These are phyloP conservation scores for Staphylotrichum tortipilum DNA, from an alignment of 495 filamentous ascomycete species.

Conservation along the genomic window DNA sequence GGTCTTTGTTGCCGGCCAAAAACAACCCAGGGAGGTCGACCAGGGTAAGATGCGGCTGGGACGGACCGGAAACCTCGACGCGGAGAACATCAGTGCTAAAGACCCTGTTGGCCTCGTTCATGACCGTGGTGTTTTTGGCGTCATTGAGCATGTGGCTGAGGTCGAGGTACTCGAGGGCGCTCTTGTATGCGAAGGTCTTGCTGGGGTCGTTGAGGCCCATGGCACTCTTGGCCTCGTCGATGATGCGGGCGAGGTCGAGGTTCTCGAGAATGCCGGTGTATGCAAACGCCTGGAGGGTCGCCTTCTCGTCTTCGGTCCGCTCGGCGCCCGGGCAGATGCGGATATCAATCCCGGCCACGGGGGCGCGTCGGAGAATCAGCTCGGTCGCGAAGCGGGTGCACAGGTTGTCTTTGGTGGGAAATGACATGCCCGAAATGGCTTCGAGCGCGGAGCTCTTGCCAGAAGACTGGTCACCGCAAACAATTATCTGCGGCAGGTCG, in stretches of 20 bases:
- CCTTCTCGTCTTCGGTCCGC: conserved; percentile 4
- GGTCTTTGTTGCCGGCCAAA: conserved; percentile 35
- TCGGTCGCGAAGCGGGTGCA: conserved; percentile 52
- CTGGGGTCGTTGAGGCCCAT: conserved; percentile 33
- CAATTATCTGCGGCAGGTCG: conserved; percentile 13
- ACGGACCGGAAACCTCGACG: conserved; percentile 54
- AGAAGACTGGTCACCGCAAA: conserved; percentile 36
- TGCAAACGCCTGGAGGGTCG: conserved; percentile 4
- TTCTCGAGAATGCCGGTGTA: conserved; percentile 18
- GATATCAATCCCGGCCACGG: conserved; percentile 26
- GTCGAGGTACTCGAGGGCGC: conserved; percentile 22
- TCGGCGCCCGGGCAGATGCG: conserved; percentile 2
- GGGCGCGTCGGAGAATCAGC: conserved; percentile 42
- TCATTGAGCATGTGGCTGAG: conserved; percentile 38
- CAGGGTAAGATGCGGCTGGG: conserved; percentile 52
- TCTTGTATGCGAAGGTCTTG: conserved; percentile 7
- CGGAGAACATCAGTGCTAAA: conserved; percentile 57
- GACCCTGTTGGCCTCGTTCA: conserved; percentile 15
- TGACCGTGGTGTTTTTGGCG: conserved; percentile 31
- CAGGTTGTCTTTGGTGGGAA: conserved; percentile 44
- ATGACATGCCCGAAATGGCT: conserved; percentile 56
- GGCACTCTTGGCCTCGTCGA: conserved; percentile 30
- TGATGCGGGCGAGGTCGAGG: conserved; percentile 33
- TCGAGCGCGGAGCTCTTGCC: conserved; percentile 64
- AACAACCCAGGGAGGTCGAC: conserved; percentile 61